Conservation (phyloP, 2,329 filamentous ascomycete species). For the Colletotrichum liaoningense region DNA sequence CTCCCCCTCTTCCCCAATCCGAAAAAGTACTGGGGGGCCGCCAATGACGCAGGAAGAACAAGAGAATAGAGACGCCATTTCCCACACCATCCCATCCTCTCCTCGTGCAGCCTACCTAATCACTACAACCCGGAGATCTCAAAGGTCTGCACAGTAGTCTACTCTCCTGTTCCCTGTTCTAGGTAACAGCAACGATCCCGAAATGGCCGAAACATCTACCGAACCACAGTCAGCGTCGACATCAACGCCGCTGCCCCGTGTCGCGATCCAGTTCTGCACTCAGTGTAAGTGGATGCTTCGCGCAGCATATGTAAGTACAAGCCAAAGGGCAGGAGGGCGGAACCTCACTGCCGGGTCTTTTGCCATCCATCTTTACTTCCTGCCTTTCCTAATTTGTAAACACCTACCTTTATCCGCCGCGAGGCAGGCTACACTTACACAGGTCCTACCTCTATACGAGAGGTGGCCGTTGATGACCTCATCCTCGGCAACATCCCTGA, state of each 20-base stretch:
- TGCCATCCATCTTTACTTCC: not conserved
- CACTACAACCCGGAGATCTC: not conserved
- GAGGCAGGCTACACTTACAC: not conserved
- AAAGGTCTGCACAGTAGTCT: not conserved
- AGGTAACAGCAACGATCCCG: not conserved
- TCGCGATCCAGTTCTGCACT: slow-evolving; percentile 93
- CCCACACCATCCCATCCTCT: not conserved
- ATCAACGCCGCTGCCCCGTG: slow-evolving; percentile 68
- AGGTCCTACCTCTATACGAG: not conserved
- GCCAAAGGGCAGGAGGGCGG: not conserved
- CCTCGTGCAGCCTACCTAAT: not conserved
- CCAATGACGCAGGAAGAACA: slow-evolving; percentile 3
- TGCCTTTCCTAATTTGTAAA: not conserved
- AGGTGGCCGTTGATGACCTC: slow-evolving; percentile 11
- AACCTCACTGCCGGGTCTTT: not conserved
- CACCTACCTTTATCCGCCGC: not conserved
- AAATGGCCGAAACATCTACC: slow-evolving; percentile 13
- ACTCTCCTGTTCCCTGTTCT: not conserved
- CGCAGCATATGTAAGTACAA: slow-evolving; percentile 80
- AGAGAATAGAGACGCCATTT: not conserved
- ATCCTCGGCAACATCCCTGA: slow-evolving; percentile 8
- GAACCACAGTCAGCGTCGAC: not conserved
- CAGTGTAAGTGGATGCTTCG: slow-evolving; percentile 94
- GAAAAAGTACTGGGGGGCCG: not conserved
- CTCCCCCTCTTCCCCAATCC: not conserved